These are phyloP conservation scores for Moesziomyces aphidis DNA, from an alignment of 1,284 basidiomycete genomes.

Conservation along the genomic window DNA sequence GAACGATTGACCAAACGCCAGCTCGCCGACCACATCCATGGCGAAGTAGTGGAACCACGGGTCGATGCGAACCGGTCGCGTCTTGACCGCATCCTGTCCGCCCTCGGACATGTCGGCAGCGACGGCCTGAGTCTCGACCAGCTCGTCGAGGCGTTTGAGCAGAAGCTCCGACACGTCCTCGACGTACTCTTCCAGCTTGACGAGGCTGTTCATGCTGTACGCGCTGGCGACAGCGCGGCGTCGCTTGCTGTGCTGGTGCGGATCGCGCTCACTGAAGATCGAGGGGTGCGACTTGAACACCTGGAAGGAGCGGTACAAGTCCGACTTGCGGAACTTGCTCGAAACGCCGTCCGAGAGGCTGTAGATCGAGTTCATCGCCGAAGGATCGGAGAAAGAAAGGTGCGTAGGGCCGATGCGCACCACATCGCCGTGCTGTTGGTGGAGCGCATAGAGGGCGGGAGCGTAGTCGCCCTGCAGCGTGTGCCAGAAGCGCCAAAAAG, in stretches of 20 bases:
- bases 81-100: conserved; percentile 10
- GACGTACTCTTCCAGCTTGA: conserved; percentile 57
- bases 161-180: conserved; percentile 48
- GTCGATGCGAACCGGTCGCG: conserved; percentile 39
- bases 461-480: conserved; percentile 44
- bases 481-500: conserved; percentile 51
- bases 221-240: conserved; percentile 53
- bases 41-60: conserved; percentile 58
- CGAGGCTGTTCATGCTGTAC: conserved; percentile 55
- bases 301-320: conserved; percentile 47
- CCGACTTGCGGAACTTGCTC: conserved; percentile 53
- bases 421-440: conserved; percentile 45
- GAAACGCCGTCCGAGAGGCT: conserved; percentile 41
- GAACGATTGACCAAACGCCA: conserved; percentile 51
- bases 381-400: conserved; percentile 47
- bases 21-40: conserved; percentile 58
- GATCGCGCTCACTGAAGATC: conserved; percentile 58
- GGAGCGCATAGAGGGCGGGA: conserved; percentile 33
- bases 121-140: conserved; percentile 32
- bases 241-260: conserved; percentile 48
- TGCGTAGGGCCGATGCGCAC: conserved; percentile 59
- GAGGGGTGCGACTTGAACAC: conserved; percentile 50
- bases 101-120: conserved; percentile 1
- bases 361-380: conserved; percentile 56
- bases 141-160: conserved; percentile 38